Evolutionary conservation across 2,329 filamentous ascomycete species (phyloP).

Genomic region (Colletotrichum limetticola): DNA sequence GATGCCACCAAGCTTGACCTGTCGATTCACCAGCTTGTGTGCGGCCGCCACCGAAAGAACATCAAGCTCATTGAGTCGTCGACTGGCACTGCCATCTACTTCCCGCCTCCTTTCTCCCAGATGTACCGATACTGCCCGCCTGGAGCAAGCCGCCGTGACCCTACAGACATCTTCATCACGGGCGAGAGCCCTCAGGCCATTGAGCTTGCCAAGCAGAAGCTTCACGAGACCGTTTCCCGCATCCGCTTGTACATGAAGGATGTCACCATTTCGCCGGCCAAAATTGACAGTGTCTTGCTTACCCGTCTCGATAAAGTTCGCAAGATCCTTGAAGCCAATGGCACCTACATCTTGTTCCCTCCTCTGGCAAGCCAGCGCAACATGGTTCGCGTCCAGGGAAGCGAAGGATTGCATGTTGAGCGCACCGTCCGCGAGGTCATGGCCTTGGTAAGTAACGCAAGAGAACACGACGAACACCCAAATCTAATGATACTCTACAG

Average conservation of each 20-base stretch:
- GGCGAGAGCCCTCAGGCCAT: constrained; percentile 89
- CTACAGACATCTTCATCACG: constrained; percentile 94
- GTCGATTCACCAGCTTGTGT: constrained; percentile 90
- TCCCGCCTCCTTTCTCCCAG: constrained; percentile 91
- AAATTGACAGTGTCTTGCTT: constrained; percentile 94
- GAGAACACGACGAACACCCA: constrained; percentile 23
- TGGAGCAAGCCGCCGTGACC: constrained; percentile 82
- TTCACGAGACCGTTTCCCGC: constrained; percentile 84
- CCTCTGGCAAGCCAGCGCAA: constrained; percentile 86
- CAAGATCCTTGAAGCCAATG: constrained; percentile 97
- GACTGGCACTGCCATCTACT: constrained; percentile 97
- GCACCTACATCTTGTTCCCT: constrained; percentile 93
- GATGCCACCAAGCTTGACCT: constrained; percentile 86
- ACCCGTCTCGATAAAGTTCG: constrained; percentile 94
- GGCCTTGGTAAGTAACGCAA: constrained; percentile 75
- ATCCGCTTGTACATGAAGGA: constrained; percentile 93
- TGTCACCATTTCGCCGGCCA: constrained; percentile 87
- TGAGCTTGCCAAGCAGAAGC: constrained; percentile 87
- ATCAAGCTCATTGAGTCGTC: constrained; percentile 97
- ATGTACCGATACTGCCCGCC: constrained; percentile 91
- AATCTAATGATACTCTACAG: constrained; percentile 55
- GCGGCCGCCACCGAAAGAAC: constrained; percentile 93
- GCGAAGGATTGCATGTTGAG: constrained; percentile 93
- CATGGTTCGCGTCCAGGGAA: constrained; percentile 89
- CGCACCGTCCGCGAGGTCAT: constrained; percentile 96